phyloP scores from a whole-genome alignment of 371 early-diverging fungal genomes.

The Phascolomyces articulosus region DNA sequence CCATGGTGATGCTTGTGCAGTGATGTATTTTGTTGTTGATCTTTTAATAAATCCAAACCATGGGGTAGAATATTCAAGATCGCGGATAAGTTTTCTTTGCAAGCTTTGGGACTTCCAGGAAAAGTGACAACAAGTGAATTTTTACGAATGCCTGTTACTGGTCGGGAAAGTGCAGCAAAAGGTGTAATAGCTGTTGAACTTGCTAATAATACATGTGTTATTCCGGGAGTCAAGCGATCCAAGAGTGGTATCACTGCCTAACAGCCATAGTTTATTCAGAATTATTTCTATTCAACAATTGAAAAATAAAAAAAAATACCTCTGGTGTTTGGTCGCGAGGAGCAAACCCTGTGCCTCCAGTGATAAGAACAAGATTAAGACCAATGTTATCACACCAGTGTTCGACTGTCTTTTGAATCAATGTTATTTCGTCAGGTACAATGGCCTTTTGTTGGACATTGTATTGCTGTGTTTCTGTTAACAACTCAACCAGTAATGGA shows the following conservation, averaged over 20 bases:
- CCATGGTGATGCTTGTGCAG: slow-evolving; percentile 8
- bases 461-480: slow-evolving; percentile 36
- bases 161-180: slow-evolving; percentile 87
- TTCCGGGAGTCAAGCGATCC: slow-evolving; percentile 70
- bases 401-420: slow-evolving; percentile 54
- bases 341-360: slow-evolving; percentile 96
- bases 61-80: slow-evolving; percentile 77
- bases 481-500: slow-evolving; percentile 48
- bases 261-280: not conserved
- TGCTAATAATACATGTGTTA: slow-evolving; percentile 76
- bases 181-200: slow-evolving; percentile 80
- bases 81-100: slow-evolving; percentile 80
- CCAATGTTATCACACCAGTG: slow-evolving; percentile 52
- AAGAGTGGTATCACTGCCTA: slow-evolving; percentile 76
- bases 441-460: slow-evolving; percentile 34
- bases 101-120: slow-evolving; percentile 89
- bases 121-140: slow-evolving; percentile 77
- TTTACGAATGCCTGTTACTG: slow-evolving; percentile 79
- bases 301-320: slow-evolving; percentile 36
- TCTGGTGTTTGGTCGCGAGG: slow-evolving; percentile 89
- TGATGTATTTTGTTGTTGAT: not conserved
- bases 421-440: slow-evolving; percentile 57
- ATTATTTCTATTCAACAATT: not conserved
- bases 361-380: slow-evolving; percentile 75
- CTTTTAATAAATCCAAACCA: slow-evolving; percentile 69